Evolutionary conservation across 108 stramenopile genomes (phyloP).

Genomic region (Nitzschia palea): DNA sequence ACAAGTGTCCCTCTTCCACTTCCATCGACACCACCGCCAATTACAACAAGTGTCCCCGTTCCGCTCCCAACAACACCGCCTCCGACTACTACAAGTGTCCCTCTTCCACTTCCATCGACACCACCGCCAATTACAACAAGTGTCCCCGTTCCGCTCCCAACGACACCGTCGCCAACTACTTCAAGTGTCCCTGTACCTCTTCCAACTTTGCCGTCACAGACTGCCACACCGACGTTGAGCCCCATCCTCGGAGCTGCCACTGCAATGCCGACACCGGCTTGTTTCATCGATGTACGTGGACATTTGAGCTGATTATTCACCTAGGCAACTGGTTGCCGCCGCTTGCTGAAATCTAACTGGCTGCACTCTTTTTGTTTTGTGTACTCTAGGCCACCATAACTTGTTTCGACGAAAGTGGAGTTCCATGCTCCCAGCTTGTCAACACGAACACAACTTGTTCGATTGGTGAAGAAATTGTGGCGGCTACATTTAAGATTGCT

Average conservation of each 20-base stretch:
- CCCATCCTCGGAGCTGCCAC: not conserved
- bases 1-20: not conserved
- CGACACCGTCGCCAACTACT: not conserved
- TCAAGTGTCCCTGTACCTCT: too few relatives aligned
- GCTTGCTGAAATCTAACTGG: constrained; percentile 1
- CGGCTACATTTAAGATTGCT: not conserved
- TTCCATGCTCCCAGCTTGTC: constrained; percentile 8
- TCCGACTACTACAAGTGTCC: not conserved
- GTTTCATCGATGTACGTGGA: not conserved
- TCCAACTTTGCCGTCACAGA: not conserved
- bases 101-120: not conserved
- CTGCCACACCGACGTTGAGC: not conserved
- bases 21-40: constrained; percentile 2
- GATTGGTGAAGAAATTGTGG: not conserved
- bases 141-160: not conserved
- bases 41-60: not conserved
- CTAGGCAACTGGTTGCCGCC: too few relatives aligned
- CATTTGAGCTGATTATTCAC: too few relatives aligned
- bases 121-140: too few relatives aligned
- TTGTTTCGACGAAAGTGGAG: not conserved
- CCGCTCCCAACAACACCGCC: not conserved
- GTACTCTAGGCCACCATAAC: constrained; percentile 2
- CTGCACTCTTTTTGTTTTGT: too few relatives aligned
- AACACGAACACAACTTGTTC: constrained; percentile 1
- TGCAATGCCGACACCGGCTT: not conserved